These are phyloP conservation scores for Pezicula carpinea DNA, from an alignment of 2,329 filamentous ascomycete species.

Conservation along the genomic window DNA sequence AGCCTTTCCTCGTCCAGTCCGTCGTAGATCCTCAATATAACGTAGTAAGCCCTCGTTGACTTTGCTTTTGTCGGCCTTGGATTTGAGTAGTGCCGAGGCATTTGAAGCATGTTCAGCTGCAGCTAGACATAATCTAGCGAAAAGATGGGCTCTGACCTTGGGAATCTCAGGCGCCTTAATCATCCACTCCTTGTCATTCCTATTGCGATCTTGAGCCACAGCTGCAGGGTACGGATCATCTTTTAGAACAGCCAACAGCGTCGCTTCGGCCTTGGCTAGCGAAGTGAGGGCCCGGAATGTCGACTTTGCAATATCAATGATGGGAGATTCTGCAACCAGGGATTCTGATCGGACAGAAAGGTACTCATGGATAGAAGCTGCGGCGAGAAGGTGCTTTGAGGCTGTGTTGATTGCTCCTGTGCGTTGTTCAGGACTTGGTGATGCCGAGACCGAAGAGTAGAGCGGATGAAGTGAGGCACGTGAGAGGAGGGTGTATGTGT, in stretches of 20 bases:
- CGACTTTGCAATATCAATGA: constrained; percentile 48
- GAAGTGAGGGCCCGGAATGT: constrained; percentile 53
- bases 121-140: constrained; percentile 81
- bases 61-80: constrained; percentile 38
- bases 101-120: constrained; percentile 82
- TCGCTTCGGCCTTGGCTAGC: constrained; percentile 81
- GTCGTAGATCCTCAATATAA: constrained; percentile 72
- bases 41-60: constrained; percentile 62
- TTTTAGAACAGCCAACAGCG: constrained; percentile 82
- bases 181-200: constrained; percentile 92
- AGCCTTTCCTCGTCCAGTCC: constrained; percentile 75
- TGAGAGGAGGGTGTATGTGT: constrained; percentile 68
- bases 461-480: constrained; percentile 68
- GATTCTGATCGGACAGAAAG: constrained; percentile 53
- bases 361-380: constrained; percentile 73
- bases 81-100: constrained; percentile 50
- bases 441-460: constrained; percentile 59
- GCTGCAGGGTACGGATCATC: constrained; percentile 88
- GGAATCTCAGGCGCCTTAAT: constrained; percentile 83
- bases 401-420: constrained; percentile 66
- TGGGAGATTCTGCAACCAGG: constrained; percentile 35
- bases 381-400: constrained; percentile 72
- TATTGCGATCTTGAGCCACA: constrained; percentile 76
- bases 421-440: constrained; percentile 60
- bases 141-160: constrained; percentile 82